Conservation (phyloP, 305 asterid genomes). For the Ilex paraguariensis region DNA sequence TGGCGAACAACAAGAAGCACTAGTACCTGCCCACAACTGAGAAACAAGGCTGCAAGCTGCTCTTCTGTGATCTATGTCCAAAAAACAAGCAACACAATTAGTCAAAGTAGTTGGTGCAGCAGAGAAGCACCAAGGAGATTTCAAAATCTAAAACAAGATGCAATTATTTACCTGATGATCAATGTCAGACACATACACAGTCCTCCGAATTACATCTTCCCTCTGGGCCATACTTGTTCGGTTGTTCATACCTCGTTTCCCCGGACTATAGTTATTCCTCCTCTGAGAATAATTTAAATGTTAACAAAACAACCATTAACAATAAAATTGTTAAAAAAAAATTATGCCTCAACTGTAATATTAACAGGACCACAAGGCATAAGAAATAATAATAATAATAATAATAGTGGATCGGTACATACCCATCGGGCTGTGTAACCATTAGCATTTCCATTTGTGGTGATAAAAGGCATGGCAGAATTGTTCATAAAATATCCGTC, state of each 20-base stretch:
- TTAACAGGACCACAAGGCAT: too few relatives aligned
- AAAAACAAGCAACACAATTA: not conserved
- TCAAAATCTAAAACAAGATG: not conserved
- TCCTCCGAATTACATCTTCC: not conserved
- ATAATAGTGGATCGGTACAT: too few relatives aligned
- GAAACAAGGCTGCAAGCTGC: slow-evolving; percentile 1
- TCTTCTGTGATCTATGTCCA: not conserved
- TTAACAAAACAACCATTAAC: not conserved
- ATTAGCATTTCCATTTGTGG: not conserved
- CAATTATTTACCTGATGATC: slow-evolving; percentile 1
- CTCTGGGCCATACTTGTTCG: not conserved
- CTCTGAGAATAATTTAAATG: not conserved
- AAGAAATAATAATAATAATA: too few relatives aligned
- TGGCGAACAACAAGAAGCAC: not conserved
- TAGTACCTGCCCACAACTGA: slow-evolving; percentile 1
- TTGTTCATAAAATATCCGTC: too few relatives aligned
- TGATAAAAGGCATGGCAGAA: too few relatives aligned
- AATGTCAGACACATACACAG: not conserved
- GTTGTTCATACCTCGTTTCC: not conserved
- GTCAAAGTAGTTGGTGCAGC: not conserved
- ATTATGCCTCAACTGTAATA: too few relatives aligned
- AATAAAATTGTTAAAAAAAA: too few relatives aligned
- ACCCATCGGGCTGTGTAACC: not conserved
- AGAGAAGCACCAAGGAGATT: not conserved
- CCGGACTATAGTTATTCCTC: not conserved